Percentiles rank a stretch among this genome's conserved stretches.
Conservation (phyloP, 2,329 filamentous ascomycete species). For the Exophiala lecanii-corni region DNA sequence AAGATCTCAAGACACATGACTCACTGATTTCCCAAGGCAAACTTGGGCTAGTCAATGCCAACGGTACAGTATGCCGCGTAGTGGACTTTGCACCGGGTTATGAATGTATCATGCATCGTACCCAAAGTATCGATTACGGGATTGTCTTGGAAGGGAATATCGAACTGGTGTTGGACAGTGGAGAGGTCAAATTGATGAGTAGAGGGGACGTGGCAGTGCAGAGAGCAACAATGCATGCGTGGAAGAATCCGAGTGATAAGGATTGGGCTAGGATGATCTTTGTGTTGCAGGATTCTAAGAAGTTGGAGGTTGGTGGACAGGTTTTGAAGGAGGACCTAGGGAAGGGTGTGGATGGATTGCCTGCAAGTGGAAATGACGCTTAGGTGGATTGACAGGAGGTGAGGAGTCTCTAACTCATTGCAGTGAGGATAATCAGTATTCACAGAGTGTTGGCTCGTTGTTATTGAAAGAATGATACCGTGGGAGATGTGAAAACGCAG, state of each 20-base stretch:
- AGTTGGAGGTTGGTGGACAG: slow-evolving; percentile 22
- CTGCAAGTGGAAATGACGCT: slow-evolving; percentile 22
- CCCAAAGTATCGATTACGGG: slow-evolving; percentile 52
- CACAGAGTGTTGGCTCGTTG: neutral
- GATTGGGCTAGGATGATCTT: slow-evolving; percentile 28
- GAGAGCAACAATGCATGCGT: slow-evolving; percentile 41
- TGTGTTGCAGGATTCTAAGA: slow-evolving; percentile 25
- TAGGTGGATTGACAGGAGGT: no score
- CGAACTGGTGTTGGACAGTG: slow-evolving; percentile 50
- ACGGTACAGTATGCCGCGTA: slow-evolving; percentile 22
- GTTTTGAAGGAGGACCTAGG: slow-evolving; percentile 25
- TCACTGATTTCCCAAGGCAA: slow-evolving; percentile 25
- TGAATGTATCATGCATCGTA: slow-evolving; percentile 48
- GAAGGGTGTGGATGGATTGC: slow-evolving; percentile 19
- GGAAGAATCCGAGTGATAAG: slow-evolving; percentile 33
- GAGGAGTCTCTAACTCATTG: no score
- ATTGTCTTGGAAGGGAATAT: slow-evolving; percentile 52
- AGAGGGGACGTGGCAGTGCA: slow-evolving; percentile 54
- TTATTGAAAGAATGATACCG: neutral
- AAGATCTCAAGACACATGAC: slow-evolving; percentile 34
- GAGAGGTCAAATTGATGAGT: slow-evolving; percentile 43
- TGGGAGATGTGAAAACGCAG: slow-evolving; percentile 9
- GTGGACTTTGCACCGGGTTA: slow-evolving; percentile 44
- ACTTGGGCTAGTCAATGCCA: slow-evolving; percentile 35
- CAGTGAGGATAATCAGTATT: no score